Percentiles rank a stretch among this genome's conserved stretches.
Conservation (phyloP, 805 yeast genomes). For the Metschnikowia matae region DNA sequence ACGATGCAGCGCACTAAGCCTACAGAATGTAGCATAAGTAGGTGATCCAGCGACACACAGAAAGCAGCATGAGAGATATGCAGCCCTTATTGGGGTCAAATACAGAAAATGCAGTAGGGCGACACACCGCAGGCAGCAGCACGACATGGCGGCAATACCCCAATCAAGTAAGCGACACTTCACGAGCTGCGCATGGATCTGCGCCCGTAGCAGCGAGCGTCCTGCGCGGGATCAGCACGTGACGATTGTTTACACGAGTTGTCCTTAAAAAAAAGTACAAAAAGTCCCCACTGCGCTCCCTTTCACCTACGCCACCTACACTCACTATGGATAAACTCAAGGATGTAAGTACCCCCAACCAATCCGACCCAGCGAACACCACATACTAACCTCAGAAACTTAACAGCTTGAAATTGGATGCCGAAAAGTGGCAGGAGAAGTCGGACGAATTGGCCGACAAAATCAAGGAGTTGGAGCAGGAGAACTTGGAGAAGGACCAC, state of each 20-base stretch:
- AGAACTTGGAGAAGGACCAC: constrained; percentile 86
- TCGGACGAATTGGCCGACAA: constrained; percentile 79
- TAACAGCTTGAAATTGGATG: constrained; percentile 85
- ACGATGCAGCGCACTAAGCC: not conserved
- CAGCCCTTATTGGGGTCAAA: not conserved
- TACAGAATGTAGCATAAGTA: not conserved
- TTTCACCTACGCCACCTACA: constrained; percentile 7
- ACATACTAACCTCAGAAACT: constrained; percentile 54
- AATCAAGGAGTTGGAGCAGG: constrained; percentile 90
- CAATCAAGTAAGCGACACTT: not conserved
- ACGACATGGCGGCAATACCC: not conserved
- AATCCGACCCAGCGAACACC: too few relatives aligned
- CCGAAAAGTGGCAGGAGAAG: constrained; percentile 96
- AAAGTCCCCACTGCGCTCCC: constrained; percentile 9
- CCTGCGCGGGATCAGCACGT: constrained; percentile 14
- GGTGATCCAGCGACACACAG: not conserved
- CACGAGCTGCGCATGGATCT: not conserved
- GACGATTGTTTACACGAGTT: constrained; percentile 19
- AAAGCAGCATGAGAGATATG: not conserved
- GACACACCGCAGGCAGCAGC: not conserved
- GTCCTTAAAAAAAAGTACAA: constrained; percentile 14
- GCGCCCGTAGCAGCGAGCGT: constrained; percentile 1
- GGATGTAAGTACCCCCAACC: constrained; percentile 42
- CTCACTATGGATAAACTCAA: constrained; percentile 54
- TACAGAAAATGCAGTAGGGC: not conserved